Conservation (phyloP, 1,284 basidiomycete genomes). For the Pseudozyma pruni region DNA sequence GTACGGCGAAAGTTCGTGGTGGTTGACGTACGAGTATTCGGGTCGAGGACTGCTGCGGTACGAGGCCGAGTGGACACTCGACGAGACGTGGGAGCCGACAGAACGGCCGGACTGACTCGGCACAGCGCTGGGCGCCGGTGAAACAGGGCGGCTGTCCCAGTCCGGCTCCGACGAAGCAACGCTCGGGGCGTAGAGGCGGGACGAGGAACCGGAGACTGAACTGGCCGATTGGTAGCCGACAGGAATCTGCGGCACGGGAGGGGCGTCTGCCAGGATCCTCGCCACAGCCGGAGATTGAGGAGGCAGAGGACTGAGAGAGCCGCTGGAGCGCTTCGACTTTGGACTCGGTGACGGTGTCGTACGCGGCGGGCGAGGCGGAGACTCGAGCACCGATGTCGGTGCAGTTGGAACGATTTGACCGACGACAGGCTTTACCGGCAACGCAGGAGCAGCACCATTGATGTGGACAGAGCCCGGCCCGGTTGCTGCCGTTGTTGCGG, state of each 20-base stretch:
- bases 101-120: constrained; percentile 48
- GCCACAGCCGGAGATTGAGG: constrained; percentile 33
- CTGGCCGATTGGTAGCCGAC: constrained; percentile 24
- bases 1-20: constrained; percentile 50
- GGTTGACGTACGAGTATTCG: constrained; percentile 47
- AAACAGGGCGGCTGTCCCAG: constrained; percentile 42
- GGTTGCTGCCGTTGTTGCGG: neutral
- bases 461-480: neutral
- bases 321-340: constrained; percentile 26
- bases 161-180: constrained; percentile 24
- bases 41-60: constrained; percentile 39
- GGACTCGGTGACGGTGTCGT: constrained; percentile 11
- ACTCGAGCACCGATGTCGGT: constrained; percentile 17
- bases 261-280: constrained; percentile 47
- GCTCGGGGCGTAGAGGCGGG: constrained; percentile 35
- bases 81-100: constrained; percentile 51
- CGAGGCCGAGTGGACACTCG: constrained; percentile 43
- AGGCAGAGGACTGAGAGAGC: constrained; percentile 13
- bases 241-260: constrained; percentile 48
- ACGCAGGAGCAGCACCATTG: neutral
- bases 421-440: constrained; percentile 10
- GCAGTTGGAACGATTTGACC: constrained; percentile 15
- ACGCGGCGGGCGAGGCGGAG: constrained; percentile 20
- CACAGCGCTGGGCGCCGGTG: constrained; percentile 46
- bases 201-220: constrained; percentile 38